A percentile compares a stretch with the other conserved stretches of the same genome.
phyloP scores from a whole-genome alignment of 2,329 filamentous ascomycete genomes.

The Ramularia endophylla region DNA sequence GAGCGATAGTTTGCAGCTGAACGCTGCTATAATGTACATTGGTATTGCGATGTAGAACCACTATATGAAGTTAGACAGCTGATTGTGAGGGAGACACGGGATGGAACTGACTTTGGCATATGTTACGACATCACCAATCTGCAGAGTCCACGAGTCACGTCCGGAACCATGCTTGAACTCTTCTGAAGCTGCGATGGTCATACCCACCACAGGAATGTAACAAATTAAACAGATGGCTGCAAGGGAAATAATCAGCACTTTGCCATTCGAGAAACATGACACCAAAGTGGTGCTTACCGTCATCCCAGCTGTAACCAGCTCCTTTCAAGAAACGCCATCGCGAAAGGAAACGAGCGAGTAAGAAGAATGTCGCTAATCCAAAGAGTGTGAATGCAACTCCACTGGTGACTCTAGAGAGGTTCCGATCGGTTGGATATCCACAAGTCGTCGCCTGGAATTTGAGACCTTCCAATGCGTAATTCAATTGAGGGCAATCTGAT shows the following conservation, averaged over 20 bases:
- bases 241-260: not conserved
- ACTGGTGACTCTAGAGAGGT: not conserved
- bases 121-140: slow-evolving; percentile 2
- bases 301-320: slow-evolving; percentile 1
- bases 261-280: not conserved
- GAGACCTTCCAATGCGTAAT: not conserved
- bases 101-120: slow-evolving; percentile 3
- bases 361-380: not conserved
- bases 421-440: not conserved
- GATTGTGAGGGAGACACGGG: not conserved
- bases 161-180: not conserved
- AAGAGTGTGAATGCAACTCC: not conserved
- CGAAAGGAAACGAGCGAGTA: not conserved
- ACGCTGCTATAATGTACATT: slow-evolving; percentile 10
- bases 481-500: not conserved
- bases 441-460: slow-evolving; percentile 1
- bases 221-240: not conserved
- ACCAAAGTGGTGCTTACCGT: not conserved
- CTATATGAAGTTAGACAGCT: not conserved
- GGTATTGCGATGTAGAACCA: slow-evolving; percentile 12
- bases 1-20: slow-evolving; percentile 11
- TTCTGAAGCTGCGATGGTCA: not conserved
- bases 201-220: not conserved
- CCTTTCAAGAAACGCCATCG: not conserved
- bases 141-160: slow-evolving; percentile 7